phyloP scores from a whole-genome alignment of 768 basidiomycete species.

The Lanmaoa pseudosensibilis region DNA sequence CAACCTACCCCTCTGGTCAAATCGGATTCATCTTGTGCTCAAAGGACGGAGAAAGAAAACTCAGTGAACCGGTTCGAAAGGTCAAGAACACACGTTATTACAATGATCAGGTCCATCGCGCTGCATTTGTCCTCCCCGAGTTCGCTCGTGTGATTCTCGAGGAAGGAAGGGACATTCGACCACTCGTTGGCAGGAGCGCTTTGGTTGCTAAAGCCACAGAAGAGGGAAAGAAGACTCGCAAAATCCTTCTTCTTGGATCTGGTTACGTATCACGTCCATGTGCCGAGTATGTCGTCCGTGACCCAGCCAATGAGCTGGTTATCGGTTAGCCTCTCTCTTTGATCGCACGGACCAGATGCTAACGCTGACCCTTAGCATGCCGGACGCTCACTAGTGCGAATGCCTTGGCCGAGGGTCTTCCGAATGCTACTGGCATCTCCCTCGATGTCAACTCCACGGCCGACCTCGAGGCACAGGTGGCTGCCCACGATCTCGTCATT shows the following conservation, averaged over 20 bases:
- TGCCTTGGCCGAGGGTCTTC: conserved; percentile 65
- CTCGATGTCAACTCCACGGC: conserved; percentile 75
- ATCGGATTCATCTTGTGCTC: conserved; percentile 94
- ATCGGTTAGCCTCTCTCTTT: conserved; percentile 56
- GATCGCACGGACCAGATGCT: neutral
- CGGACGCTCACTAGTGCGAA: conserved; percentile 80
- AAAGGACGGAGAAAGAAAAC: conserved; percentile 66
- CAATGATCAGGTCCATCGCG: conserved; percentile 73
- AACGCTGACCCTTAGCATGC: conserved; percentile 56
- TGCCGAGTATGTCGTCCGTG: conserved; percentile 87
- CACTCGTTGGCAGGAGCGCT: conserved; percentile 70
- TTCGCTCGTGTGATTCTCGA: conserved; percentile 77
- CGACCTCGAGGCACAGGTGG: conserved; percentile 78
- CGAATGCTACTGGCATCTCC: conserved; percentile 69
- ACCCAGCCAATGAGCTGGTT: conserved; percentile 79
- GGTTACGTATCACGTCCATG: conserved; percentile 97
- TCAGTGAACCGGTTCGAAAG: conserved; percentile 71
- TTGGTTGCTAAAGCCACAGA: conserved; percentile 42
- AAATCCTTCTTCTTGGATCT: conserved; percentile 86
- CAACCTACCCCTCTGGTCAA: conserved; percentile 97
- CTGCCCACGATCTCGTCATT: conserved; percentile 89
- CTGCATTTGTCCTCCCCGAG: conserved; percentile 91
- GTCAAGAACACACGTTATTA: conserved; percentile 80
- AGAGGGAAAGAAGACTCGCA: conserved; percentile 52
- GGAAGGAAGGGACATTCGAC: conserved; percentile 68